Evolutionary conservation across 257 asterid species (phyloP).

Genomic region (Plantago elongata): DNA sequence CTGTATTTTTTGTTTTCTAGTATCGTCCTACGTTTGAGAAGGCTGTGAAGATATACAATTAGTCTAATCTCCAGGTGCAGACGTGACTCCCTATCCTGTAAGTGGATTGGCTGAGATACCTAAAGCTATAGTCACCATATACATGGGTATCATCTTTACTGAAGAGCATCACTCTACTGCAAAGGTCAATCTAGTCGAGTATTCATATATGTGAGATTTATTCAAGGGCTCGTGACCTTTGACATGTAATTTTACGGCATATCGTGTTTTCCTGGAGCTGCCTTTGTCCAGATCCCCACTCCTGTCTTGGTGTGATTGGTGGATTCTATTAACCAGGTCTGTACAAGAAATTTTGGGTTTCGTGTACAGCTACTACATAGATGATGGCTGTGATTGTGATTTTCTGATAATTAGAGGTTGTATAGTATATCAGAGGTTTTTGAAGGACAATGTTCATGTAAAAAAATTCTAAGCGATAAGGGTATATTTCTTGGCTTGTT

Average conservation of each 20-base stretch:
- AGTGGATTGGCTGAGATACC: background rate
- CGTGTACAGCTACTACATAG: conserved; percentile 27
- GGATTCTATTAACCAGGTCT: conserved; percentile 16
- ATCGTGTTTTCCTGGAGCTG: conserved; percentile 7
- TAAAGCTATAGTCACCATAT: background rate
- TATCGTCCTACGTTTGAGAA: conserved; percentile 66
- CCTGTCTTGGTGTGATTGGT: background rate
- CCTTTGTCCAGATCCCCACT: background rate
- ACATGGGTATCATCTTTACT: background rate
- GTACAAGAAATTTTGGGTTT: conserved; percentile 25
- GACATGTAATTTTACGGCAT: conserved; percentile 7
- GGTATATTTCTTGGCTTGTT: background rate
- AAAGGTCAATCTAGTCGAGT: background rate
- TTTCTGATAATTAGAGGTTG: conserved; percentile 10
- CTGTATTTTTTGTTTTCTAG: conserved; percentile 24
- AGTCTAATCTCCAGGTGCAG: conserved; percentile 7
- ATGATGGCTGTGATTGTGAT: conserved; percentile 20
- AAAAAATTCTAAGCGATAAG: conserved; percentile 1
- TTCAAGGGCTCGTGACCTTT: background rate
- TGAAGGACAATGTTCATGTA: background rate
- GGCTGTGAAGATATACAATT: conserved; percentile 75
- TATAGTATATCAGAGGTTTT: conserved; percentile 22
- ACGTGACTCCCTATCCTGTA: conserved; percentile 5
- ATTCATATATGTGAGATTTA: background rate
- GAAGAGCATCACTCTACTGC: conserved; percentile 3